A percentile compares a stretch with the other conserved stretches of the same genome.
These are phyloP conservation scores for Trichocomaceae sp. DNA, from an alignment of 2,329 filamentous ascomycete species.

Conservation along the genomic window DNA sequence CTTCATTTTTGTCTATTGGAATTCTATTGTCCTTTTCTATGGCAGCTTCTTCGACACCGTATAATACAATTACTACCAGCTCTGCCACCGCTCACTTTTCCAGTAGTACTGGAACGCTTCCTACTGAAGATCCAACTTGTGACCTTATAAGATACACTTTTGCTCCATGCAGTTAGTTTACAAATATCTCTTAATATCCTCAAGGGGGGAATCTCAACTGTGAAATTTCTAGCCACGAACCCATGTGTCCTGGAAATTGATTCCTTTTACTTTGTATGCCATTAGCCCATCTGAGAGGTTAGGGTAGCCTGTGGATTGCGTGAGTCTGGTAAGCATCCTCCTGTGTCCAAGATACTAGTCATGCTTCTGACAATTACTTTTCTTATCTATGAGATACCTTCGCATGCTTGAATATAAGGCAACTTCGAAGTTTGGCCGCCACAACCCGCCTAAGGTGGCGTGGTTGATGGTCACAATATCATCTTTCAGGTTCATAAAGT, in stretches of 20 bases:
- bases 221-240: background rate
- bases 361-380: background rate
- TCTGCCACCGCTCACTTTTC: background rate
- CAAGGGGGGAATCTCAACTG: background rate
- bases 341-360: background rate
- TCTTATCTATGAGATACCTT: background rate
- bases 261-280: background rate
- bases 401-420: background rate
- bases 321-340: background rate
- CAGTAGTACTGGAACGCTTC: background rate
- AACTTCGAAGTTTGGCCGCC: background rate
- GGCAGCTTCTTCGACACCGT: background rate
- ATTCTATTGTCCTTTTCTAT: background rate
- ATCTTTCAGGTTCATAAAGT: too few relatives aligned
- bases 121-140: background rate
- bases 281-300: background rate
- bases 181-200: background rate
- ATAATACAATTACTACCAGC: background rate
- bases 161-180: background rate
- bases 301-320: background rate
- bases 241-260: background rate
- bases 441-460: too few relatives aligned
- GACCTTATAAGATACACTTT: background rate
- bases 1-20: background rate
- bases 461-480: too few relatives aligned